Evolutionary conservation across 1,284 basidiomycete genomes (phyloP), one percentile per base, ranked within the genome.

Genomic region (Dichomitus squalens): DNA sequence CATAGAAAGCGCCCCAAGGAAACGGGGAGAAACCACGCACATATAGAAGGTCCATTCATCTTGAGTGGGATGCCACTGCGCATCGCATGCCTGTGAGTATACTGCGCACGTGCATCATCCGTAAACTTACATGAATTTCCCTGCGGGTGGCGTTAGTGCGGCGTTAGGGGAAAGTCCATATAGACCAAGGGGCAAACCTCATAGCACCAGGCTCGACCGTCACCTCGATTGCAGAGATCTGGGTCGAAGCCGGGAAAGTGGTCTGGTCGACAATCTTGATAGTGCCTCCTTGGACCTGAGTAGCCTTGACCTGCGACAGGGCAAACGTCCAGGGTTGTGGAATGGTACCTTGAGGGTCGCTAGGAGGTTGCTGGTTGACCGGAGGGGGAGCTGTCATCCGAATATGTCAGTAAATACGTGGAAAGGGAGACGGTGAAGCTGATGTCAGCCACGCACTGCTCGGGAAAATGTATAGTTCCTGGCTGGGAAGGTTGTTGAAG

Each of bases 41-140:
- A 78, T 53, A 61, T 72, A 85, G 72, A 82, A 86, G 55, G 76
- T 80, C 86, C 86, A 88, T 72, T 88, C 86, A 63, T 84, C 81
- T 68, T 86, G 77, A 38, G 84, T 88, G 6, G 87, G 87, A 68
- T 90, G 88, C 87, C 88, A 91, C 83, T 90, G 50, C 25, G 18
- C 21, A 33, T 44, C 29, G 41, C 27, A 34, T 16, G 44, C 44
- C 33, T 41, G 55, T 59, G 55, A 23, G 50, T 33, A 6, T 9
- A 38, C 39, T 46, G 49, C 47, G 7, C 53, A 52, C 50, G 51
- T 48, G 49, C 29, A 12, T 55, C 27, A 38, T 56, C 55, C 36
- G 33, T 21, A 40, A 44, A 59, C 63, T 51, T 51, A 66, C 64
- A 67, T 77, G 70, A 29, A 71, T 60, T 60, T 71, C 70, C 61